Conservation (phyloP, 2,329 filamentous ascomycete genomes). For the Colletotrichum siamense region DNA sequence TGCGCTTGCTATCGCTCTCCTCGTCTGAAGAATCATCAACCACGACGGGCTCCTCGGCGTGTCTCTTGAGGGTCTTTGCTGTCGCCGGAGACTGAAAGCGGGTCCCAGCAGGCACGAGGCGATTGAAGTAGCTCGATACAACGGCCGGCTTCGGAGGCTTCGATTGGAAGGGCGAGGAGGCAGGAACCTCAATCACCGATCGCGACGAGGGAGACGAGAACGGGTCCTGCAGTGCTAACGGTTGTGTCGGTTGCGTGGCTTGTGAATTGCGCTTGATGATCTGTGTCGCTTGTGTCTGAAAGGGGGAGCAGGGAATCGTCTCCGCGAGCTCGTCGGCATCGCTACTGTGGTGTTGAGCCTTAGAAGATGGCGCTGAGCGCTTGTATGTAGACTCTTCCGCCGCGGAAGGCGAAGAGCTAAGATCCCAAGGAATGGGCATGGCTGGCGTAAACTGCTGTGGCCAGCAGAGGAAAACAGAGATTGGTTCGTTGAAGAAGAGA, state of each 20-base stretch:
- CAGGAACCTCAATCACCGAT: slow-evolving; percentile 75
- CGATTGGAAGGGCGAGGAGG: slow-evolving; percentile 77
- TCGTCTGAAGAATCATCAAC: slow-evolving; percentile 53
- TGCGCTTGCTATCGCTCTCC: slow-evolving; percentile 55
- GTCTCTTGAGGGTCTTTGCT: slow-evolving; percentile 35
- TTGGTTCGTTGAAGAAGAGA: not conserved
- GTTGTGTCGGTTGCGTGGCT: slow-evolving; percentile 30
- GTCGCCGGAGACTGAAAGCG: slow-evolving; percentile 61
- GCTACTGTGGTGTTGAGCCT: slow-evolving; percentile 23
- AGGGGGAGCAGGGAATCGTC: slow-evolving; percentile 50
- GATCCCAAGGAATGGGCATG: not conserved
- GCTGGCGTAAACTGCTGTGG: not conserved
- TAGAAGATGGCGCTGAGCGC: not conserved
- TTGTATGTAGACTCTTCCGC: not conserved
- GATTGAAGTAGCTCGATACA: slow-evolving; percentile 39
- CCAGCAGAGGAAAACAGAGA: not conserved
- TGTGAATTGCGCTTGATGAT: slow-evolving; percentile 26
- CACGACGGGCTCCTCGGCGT: slow-evolving; percentile 47
- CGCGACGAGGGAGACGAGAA: slow-evolving; percentile 48
- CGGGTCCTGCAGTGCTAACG: slow-evolving; percentile 28
- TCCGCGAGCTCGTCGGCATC: slow-evolving; percentile 53
- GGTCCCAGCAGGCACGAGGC: slow-evolving; percentile 80
- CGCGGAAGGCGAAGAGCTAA: slow-evolving; percentile 15
- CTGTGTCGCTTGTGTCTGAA: slow-evolving; percentile 54
- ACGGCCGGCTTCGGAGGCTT: slow-evolving; percentile 17